Evolutionary conservation across 352 stramenopile genomes (phyloP).

Genomic region (Phytopythium montanum): DNA sequence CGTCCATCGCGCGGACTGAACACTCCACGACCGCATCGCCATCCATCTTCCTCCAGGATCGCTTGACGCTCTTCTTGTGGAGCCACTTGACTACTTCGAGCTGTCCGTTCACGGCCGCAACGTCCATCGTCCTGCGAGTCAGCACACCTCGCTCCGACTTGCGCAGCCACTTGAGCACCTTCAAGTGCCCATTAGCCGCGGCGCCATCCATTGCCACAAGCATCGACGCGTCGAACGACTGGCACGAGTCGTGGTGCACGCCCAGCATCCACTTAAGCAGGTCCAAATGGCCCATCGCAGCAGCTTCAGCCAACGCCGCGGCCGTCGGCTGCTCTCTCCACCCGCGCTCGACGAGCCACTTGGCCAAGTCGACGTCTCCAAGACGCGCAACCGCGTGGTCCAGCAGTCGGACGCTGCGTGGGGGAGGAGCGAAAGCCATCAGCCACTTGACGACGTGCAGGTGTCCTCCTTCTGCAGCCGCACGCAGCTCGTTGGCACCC

Average conservation of each 20-base stretch:
- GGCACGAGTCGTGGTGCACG: not conserved
- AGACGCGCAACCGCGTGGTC: slow-evolving; percentile 26
- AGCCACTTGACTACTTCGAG: slow-evolving; percentile 12
- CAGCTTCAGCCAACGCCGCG: slow-evolving; percentile 12
- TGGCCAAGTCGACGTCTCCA: slow-evolving; percentile 15
- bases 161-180: slow-evolving; percentile 13
- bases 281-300: slow-evolving; percentile 26
- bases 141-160: slow-evolving; percentile 5
- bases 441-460: slow-evolving; percentile 30
- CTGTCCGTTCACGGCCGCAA: slow-evolving; percentile 6
- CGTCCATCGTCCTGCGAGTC: slow-evolving; percentile 4
- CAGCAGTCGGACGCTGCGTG: slow-evolving; percentile 7
- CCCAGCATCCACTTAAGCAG: slow-evolving; percentile 14
- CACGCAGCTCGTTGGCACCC: slow-evolving; percentile 24
- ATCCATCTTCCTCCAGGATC: not conserved
- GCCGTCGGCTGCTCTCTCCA: slow-evolving; percentile 10
- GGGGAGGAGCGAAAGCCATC: slow-evolving; percentile 9
- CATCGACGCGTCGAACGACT: not conserved
- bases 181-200: slow-evolving; percentile 8
- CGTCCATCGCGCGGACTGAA: slow-evolving; percentile 18
- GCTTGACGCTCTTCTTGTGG: slow-evolving; percentile 4
- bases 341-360: slow-evolving; percentile 7
- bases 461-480: slow-evolving; percentile 27
- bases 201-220: slow-evolving; percentile 11
- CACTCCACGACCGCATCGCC: slow-evolving; percentile 8